These are phyloP conservation scores for Sporothrix phasma DNA, from an alignment of 2,329 filamentous ascomycete species.

Conservation along the genomic window DNA sequence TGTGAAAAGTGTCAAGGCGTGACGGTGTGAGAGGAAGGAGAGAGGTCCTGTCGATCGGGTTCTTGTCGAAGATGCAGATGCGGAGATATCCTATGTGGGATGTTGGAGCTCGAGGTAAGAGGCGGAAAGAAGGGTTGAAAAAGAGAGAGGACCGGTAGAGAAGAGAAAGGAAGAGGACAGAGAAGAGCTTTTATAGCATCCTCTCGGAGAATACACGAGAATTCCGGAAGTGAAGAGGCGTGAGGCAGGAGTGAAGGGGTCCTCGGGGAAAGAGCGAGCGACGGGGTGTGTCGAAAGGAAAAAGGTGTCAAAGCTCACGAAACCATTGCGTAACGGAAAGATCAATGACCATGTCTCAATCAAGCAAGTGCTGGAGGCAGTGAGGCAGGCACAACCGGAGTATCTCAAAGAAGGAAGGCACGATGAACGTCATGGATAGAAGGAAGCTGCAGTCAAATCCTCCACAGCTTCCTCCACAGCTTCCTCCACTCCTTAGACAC, in stretches of 20 bases:
- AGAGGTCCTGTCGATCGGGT: background rate
- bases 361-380: background rate
- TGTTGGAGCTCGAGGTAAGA: too few species aligned
- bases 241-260: background rate
- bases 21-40: background rate
- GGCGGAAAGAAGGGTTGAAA: background rate
- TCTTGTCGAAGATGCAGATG: background rate
- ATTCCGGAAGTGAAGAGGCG: background rate
- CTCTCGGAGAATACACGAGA: background rate
- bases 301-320: background rate
- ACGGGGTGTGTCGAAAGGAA: background rate
- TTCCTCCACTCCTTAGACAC: background rate
- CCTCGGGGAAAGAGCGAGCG: background rate
- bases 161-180: background rate
- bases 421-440: conserved; percentile 1
- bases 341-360: background rate
- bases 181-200: background rate
- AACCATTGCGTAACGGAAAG: background rate
- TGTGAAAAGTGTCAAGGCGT: too few species aligned
- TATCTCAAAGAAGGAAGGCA: conserved; percentile 6
- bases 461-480: background rate
- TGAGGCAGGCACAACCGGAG: background rate
- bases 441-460: background rate
- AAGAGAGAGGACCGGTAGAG: background rate
- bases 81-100: background rate